Conservation (phyloP, 495 filamentous ascomycete species). For the Talaromyces ruber region DNA sequence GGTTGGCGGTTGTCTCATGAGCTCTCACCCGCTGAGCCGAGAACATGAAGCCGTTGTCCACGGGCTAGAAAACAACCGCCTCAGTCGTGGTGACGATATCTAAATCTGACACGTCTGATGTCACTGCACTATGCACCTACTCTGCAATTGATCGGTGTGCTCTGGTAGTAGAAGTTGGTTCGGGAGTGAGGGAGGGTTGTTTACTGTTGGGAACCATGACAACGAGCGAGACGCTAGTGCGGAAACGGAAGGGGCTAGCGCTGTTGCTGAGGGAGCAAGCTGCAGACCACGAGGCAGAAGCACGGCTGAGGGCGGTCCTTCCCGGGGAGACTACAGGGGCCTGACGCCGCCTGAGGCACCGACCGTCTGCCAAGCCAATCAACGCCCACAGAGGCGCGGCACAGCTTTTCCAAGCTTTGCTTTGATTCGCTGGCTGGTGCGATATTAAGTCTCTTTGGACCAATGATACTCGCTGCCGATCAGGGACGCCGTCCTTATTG, state of each 20-base stretch:
- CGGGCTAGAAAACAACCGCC: background rate
- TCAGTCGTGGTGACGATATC: background rate
- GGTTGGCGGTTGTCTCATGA: background rate
- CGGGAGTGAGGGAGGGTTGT: background rate
- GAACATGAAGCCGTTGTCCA: background rate
- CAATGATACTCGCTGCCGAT: background rate
- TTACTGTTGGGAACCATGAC: background rate
- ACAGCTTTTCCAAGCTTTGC: background rate
- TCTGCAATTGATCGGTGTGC: background rate
- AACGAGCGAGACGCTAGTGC: background rate
- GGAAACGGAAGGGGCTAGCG: background rate
- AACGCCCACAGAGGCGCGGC: background rate
- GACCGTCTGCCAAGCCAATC: background rate
- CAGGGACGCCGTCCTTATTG: background rate
- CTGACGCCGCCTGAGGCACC: background rate
- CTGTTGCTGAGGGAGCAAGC: background rate
- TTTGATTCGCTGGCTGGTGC: background rate
- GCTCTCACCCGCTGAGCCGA: background rate
- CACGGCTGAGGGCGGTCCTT: background rate
- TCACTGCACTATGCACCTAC: background rate
- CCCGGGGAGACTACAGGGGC: background rate
- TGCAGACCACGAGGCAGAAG: background rate
- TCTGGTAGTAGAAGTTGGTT: background rate
- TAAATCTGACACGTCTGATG: background rate
- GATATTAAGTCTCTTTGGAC: background rate